A percentile compares a stretch with the other conserved stretches of the same genome.
These are phyloP conservation scores for Crataegus laevigata DNA, from an alignment of 306 rosid genomes.

Conservation along the genomic window DNA sequence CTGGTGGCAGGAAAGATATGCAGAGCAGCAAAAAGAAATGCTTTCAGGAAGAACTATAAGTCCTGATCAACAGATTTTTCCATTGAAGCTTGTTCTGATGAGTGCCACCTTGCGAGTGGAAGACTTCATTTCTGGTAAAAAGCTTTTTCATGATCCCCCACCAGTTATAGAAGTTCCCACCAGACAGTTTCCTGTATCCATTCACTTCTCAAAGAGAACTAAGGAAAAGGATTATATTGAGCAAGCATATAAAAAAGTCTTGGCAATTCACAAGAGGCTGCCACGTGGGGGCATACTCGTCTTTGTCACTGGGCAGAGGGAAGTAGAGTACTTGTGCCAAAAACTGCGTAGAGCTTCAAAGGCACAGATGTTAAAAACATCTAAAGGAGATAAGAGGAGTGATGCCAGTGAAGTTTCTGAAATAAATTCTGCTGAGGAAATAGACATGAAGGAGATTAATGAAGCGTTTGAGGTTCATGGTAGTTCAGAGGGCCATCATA, in stretches of 20 bases:
- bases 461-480: constrained; percentile 71
- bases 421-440: constrained; percentile 31
- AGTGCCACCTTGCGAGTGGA: constrained; percentile 89
- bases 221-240: constrained; percentile 63
- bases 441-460: constrained; percentile 53
- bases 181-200: constrained; percentile 74
- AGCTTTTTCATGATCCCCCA: constrained; percentile 54
- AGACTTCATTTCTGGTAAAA: constrained; percentile 62
- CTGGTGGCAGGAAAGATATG: constrained; percentile 38
- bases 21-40: constrained; percentile 35
- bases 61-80: constrained; percentile 52
- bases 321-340: constrained; percentile 75
- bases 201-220: constrained; percentile 73
- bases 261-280: constrained; percentile 86
- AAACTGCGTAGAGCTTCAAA: constrained; percentile 67
- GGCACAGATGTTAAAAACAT: constrained; percentile 37
- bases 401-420: constrained; percentile 23
- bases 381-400: constrained; percentile 25
- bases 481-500: constrained; percentile 31
- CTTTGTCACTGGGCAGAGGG: constrained; percentile 80
- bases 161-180: constrained; percentile 78
- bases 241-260: constrained; percentile 75
- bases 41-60: constrained; percentile 47
- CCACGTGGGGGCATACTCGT: constrained; percentile 90
- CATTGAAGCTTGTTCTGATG: constrained; percentile 87